A percentile compares a stretch with the other conserved stretches of the same genome.
These are phyloP conservation scores for Maudiozyma turicensis DNA, from an alignment of 805 yeast genomes.

Conservation along the genomic window DNA sequence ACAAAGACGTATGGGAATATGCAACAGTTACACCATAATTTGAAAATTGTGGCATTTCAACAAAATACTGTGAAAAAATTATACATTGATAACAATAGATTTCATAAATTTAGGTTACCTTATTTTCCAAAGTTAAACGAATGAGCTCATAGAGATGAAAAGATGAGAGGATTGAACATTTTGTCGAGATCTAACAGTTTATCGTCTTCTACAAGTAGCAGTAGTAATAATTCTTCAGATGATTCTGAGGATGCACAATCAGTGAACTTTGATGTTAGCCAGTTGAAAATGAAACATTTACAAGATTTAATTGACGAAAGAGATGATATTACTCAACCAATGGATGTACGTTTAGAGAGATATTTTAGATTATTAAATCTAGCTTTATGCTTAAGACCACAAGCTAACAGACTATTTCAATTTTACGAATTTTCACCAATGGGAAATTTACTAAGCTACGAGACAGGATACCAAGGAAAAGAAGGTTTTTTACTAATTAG, in stretches of 20 bases:
- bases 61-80: conserved; percentile 27
- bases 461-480: conserved; percentile 72
- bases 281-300: conserved; percentile 22
- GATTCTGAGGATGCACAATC: conserved; percentile 3
- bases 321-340: conserved; percentile 20
- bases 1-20: conserved; percentile 65
- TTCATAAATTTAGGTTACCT: conserved; percentile 20
- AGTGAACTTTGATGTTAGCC: conserved; percentile 7
- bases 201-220: conserved; percentile 1
- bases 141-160: conserved; percentile 1
- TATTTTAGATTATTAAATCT: conserved; percentile 57
- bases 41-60: conserved; percentile 46
- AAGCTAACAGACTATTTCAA: conserved; percentile 71
- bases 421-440: conserved; percentile 87
- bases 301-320: conserved; percentile 21
- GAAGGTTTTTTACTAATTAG: conserved; percentile 79
- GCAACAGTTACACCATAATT: conserved; percentile 55
- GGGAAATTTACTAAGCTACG: conserved; percentile 73
- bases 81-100: conserved; percentile 20
- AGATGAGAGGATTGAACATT: not conserved
- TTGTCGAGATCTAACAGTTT: not conserved
- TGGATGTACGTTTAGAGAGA: conserved; percentile 39
- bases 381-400: conserved; percentile 60
- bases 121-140: conserved; percentile 17
- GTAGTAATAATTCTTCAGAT: not conserved